Percentiles rank a stretch among this genome's conserved stretches.
Conservation (phyloP, 2,329 filamentous ascomycete genomes). For the Fusarium mangiferae region DNA sequence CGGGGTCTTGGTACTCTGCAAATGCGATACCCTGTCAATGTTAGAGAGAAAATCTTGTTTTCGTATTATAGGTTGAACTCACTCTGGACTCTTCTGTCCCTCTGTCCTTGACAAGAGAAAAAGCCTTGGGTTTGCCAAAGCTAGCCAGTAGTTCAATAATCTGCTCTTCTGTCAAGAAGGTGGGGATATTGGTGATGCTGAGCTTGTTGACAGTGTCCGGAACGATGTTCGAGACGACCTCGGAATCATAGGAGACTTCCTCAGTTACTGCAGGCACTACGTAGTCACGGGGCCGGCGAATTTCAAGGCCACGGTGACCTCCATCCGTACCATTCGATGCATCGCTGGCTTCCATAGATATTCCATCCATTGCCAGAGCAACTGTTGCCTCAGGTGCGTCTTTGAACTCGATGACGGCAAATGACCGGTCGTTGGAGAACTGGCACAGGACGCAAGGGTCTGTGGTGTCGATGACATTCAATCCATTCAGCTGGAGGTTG, state of each 20-base stretch:
- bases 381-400: constrained; percentile 88
- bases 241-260: constrained; percentile 77
- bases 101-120: constrained; percentile 87
- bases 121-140: constrained; percentile 93
- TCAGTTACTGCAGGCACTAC: constrained; percentile 86
- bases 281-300: constrained; percentile 94
- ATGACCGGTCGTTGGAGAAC: constrained; percentile 79
- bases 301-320: constrained; percentile 71
- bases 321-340: constrained; percentile 64
- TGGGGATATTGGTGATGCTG: constrained; percentile 87
- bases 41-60: constrained; percentile 42
- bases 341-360: constrained; percentile 83
- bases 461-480: constrained; percentile 85
- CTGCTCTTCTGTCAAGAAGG: constrained; percentile 89
- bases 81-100: constrained; percentile 88
- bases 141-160: constrained; percentile 89
- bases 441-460: constrained; percentile 90
- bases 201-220: constrained; percentile 96
- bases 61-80: constrained; percentile 51
- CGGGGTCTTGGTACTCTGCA: constrained; percentile 88
- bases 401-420: constrained; percentile 93
- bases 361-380: constrained; percentile 88
- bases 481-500: constrained; percentile 95
- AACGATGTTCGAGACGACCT: constrained; percentile 81
- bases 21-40: constrained; percentile 85